Conservation (phyloP, 176 grass and related monocot species). For the Panicum miliaceum region DNA sequence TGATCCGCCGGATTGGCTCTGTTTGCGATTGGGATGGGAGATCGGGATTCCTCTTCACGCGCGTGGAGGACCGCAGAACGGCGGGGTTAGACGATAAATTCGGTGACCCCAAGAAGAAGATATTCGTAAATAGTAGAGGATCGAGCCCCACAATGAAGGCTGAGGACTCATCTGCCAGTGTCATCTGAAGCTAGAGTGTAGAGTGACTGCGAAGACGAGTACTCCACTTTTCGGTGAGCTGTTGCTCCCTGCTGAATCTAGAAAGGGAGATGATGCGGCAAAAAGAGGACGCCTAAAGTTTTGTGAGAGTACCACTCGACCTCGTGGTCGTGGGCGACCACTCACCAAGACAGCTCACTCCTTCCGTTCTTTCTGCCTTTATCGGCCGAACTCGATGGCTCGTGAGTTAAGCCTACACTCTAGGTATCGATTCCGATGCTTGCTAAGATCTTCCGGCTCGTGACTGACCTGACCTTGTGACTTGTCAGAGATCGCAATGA, state of each 20-base stretch:
- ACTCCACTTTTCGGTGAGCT: neutral
- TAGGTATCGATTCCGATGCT: conserved; percentile 48
- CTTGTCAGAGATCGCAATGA: neutral
- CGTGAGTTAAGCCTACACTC: conserved; percentile 24
- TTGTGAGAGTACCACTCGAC: conserved; percentile 7
- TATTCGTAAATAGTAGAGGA: neutral
- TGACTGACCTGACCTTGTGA: neutral
- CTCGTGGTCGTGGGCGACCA: conserved; percentile 32
- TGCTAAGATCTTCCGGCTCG: conserved; percentile 3
- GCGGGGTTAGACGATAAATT: neutral
- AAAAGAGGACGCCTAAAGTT: conserved; percentile 35
- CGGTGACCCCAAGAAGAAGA: neutral
- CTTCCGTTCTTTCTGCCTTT: conserved; percentile 32
- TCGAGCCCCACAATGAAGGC: too few relatives aligned
- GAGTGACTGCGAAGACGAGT: neutral
- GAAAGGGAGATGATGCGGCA: conserved; percentile 21
- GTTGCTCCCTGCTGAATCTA: conserved; percentile 34
- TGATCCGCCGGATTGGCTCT: conserved; percentile 39
- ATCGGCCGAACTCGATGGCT: conserved; percentile 21
- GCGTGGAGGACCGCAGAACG: neutral
- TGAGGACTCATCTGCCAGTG: neutral
- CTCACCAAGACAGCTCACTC: conserved; percentile 30
- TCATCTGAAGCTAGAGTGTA: neutral
- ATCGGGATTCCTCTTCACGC: conserved; percentile 23
- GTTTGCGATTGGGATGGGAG: conserved; percentile 30